A percentile compares a stretch with the other conserved stretches of the same genome.
Conservation (phyloP, 2,329 filamentous ascomycete species). For the Ophiosphaerella korrae region DNA sequence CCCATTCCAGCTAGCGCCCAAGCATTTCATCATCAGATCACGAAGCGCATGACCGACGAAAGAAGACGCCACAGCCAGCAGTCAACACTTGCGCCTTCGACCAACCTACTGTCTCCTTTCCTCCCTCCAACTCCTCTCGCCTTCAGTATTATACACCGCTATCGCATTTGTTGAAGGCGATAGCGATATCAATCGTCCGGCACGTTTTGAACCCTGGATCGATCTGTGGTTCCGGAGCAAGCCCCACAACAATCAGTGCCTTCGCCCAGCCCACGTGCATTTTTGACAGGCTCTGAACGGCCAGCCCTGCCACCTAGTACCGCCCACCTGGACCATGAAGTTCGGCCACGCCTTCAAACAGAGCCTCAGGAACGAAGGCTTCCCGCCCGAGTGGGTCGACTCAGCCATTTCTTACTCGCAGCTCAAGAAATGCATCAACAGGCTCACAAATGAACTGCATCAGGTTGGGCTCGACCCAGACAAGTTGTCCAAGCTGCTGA, state of each 20-base stretch:
- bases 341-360: slow-evolving; percentile 80
- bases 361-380: slow-evolving; percentile 71
- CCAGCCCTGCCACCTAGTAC: slow-evolving; percentile 21
- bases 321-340: slow-evolving; percentile 66
- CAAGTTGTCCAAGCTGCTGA: slow-evolving; percentile 69
- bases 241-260: slow-evolving; percentile 20
- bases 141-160: background rate
- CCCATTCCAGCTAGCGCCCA: slow-evolving; percentile 5
- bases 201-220: slow-evolving; percentile 1
- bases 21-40: slow-evolving; percentile 8
- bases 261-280: slow-evolving; percentile 33
- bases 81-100: background rate
- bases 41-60: slow-evolving; percentile 12
- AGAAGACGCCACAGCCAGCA: slow-evolving; percentile 1
- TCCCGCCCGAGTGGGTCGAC: slow-evolving; percentile 72
- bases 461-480: slow-evolving; percentile 73
- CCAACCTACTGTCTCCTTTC: background rate
- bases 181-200: background rate
- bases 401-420: slow-evolving; percentile 82
- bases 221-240: slow-evolving; percentile 9
- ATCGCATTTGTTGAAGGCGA: slow-evolving; percentile 2
- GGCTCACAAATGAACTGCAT: slow-evolving; percentile 72
- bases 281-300: slow-evolving; percentile 25
- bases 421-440: slow-evolving; percentile 88
- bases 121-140: background rate